Evolutionary conservation across 78 protist species (phyloP), one percentile per base, ranked within the genome.

Genomic region (Tieghemostelium lacteum): DNA sequence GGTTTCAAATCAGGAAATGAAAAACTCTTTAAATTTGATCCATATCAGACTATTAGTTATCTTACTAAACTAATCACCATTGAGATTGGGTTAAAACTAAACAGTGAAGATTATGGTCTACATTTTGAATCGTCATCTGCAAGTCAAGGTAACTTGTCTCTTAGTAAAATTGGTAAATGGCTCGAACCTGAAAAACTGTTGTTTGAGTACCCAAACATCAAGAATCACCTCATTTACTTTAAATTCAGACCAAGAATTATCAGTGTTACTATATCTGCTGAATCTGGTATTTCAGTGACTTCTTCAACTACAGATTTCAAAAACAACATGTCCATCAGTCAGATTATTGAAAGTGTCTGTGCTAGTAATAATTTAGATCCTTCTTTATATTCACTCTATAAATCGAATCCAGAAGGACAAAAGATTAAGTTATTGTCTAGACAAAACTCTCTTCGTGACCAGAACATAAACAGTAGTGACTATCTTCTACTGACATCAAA

Each of bases 241-340:
- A 71, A 50, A 71, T 71, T 71, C 33, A 71, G 33, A 71, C 77
- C 77, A 71, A 54, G 77, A 49, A 17, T 55, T 2, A 37, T 71
- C 2, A 28, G 29, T 1, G 63, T 71, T 31, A 45, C 4, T 33
- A 36, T 71, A 4, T 31, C 29, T 28, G 39, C 52, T 50, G 77
- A 71, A 34, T 22, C 29, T 50, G 77, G 77, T 52, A 71, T 71
- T 19, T 28, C 60, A 71, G 22, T 52, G 14, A 39, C 77, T 33
- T 20, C 16, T 20, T 10, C 6, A 12, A 45, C 10, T 6, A n/a
- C 8, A 10, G 24, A 33, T 1, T 71, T 71, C 31, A 19, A n/a
- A 45, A 71, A 71, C 33, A 71, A 60, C 19, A 24, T 42, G 22
- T 17, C 77, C 17, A 71, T 71, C n/a, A 50, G 64, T 31, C 64